These are phyloP conservation scores for Primulina eburnea DNA, from an alignment of 257 asterid species.

Conservation along the genomic window DNA sequence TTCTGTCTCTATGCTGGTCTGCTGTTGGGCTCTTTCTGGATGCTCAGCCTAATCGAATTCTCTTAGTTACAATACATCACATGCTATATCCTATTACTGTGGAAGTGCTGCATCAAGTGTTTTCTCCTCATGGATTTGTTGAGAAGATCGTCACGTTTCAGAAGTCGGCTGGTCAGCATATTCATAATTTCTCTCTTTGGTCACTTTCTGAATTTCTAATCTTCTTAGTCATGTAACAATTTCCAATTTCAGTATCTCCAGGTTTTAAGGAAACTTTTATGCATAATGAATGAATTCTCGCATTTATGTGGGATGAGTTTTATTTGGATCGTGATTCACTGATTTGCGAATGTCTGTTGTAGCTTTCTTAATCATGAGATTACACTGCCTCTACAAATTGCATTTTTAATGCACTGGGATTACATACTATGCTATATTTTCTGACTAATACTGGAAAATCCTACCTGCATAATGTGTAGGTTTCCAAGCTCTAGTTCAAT, in stretches of 20 bases:
- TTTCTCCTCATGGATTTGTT: constrained; percentile 98
- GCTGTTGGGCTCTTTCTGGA: constrained; percentile 80
- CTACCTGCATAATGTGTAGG: constrained; percentile 52
- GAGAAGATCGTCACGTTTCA: constrained; percentile 99
- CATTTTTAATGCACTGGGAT: constrained; percentile 13
- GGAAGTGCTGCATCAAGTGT: constrained; percentile 99
- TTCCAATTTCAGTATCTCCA: constrained; percentile 27
- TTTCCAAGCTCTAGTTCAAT: constrained; percentile 92
- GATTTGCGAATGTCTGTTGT: constrained; percentile 22
- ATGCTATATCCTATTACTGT: constrained; percentile 99
- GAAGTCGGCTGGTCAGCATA: constrained; percentile 99
- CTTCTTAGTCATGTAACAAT: constrained; percentile 32
- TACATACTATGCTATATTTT: constrained; percentile 18
- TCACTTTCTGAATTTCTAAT: constrained; percentile 38
- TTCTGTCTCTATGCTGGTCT: constrained; percentile 75
- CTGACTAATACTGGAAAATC: constrained; percentile 17
- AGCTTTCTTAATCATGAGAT: constrained; percentile 29
- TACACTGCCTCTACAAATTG: constrained; percentile 16
- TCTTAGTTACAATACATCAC: constrained; percentile 98
- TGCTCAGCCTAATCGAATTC: constrained; percentile 98
- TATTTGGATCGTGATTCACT: constrained; percentile 21
- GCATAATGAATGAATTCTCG: constrained; percentile 19
- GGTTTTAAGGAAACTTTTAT: constrained; percentile 22
- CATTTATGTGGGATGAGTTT: constrained; percentile 15
- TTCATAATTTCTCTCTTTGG: constrained; percentile 58